These are phyloP conservation scores for Pisolithus tinctorius DNA, from an alignment of 768 basidiomycete species.

Conservation along the genomic window DNA sequence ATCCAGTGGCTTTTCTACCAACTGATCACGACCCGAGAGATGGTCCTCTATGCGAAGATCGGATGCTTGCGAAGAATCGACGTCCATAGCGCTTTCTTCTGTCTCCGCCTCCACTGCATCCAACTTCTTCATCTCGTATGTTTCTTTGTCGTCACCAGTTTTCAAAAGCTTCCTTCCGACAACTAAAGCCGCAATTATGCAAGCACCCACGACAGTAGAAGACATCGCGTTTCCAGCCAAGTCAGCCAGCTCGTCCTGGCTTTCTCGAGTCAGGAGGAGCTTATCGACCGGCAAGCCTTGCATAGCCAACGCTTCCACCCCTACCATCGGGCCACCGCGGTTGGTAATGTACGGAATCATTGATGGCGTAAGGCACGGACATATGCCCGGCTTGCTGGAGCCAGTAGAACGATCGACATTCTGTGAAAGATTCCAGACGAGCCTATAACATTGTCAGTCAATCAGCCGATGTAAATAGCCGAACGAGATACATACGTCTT, in stretches of 20 bases:
- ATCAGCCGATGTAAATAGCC: background rate
- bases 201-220: slow-evolving; percentile 89
- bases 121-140: slow-evolving; percentile 61
- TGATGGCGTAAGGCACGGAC: slow-evolving; percentile 88
- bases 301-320: slow-evolving; percentile 86
- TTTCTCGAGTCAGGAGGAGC: slow-evolving; percentile 86
- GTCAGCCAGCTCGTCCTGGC: slow-evolving; percentile 88
- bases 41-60: slow-evolving; percentile 35
- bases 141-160: slow-evolving; percentile 54
- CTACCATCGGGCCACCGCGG: slow-evolving; percentile 93
- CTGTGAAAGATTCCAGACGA: slow-evolving; percentile 95
- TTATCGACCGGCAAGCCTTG: slow-evolving; percentile 93
- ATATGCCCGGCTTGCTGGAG: slow-evolving; percentile 74
- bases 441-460: slow-evolving; percentile 33
- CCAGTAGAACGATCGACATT: slow-evolving; percentile 92
- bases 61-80: slow-evolving; percentile 30
- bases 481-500: slow-evolving; percentile 60
- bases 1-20: slow-evolving; percentile 60
- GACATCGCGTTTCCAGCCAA: slow-evolving; percentile 98
- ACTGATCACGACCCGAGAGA: slow-evolving; percentile 68
- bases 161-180: slow-evolving; percentile 61
- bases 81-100: slow-evolving; percentile 40
- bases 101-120: slow-evolving; percentile 19
- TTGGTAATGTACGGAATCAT: slow-evolving; percentile 97
- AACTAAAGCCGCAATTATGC: slow-evolving; percentile 78